These are phyloP conservation scores for Sordaria brevicollis DNA, from an alignment of 495 filamentous ascomycete genomes.

Conservation along the genomic window DNA sequence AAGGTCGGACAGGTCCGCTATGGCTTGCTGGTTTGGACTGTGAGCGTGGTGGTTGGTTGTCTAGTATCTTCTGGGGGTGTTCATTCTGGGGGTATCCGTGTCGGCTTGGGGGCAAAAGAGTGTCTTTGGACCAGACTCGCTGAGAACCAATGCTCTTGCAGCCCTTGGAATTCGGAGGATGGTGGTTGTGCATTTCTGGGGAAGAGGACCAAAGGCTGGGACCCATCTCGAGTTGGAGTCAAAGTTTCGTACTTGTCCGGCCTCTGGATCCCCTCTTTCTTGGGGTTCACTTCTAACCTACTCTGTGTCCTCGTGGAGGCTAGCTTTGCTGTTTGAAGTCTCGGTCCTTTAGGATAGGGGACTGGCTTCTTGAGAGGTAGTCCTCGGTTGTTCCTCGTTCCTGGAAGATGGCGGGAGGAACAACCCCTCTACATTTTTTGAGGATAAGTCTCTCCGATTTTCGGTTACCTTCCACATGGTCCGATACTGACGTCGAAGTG, in stretches of 20 bases:
- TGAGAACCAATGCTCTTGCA: slow-evolving; percentile 8
- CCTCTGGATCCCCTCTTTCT: slow-evolving; percentile 11
- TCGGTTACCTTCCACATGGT: background rate
- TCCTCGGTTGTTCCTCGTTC: slow-evolving; percentile 33
- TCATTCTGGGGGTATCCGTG: slow-evolving; percentile 1
- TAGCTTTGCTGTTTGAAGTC: slow-evolving; percentile 14
- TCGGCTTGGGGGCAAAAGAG: background rate
- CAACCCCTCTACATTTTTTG: slow-evolving; percentile 43
- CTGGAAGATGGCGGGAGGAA: slow-evolving; percentile 31
- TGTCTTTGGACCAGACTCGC: background rate
- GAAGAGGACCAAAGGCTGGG: slow-evolving; percentile 34
- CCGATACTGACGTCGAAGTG: background rate
- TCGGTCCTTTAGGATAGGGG: slow-evolving; percentile 17
- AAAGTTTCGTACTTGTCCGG: slow-evolving; percentile 89
- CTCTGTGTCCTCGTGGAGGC: slow-evolving; percentile 9
- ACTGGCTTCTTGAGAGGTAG: slow-evolving; percentile 29
- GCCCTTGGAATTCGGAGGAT: slow-evolving; percentile 4
- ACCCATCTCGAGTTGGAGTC: slow-evolving; percentile 94
- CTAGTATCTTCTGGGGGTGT: slow-evolving; percentile 8
- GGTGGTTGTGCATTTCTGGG: background rate
- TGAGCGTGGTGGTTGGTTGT: background rate
- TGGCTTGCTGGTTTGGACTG: background rate
- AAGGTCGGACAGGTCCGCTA: slow-evolving; percentile 1
- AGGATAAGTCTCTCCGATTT: slow-evolving; percentile 48
- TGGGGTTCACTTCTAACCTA: slow-evolving; percentile 5